These are phyloP conservation scores for Suhomyces bolitotheri DNA, from an alignment of 1,139 yeast genomes.

Conservation along the genomic window DNA sequence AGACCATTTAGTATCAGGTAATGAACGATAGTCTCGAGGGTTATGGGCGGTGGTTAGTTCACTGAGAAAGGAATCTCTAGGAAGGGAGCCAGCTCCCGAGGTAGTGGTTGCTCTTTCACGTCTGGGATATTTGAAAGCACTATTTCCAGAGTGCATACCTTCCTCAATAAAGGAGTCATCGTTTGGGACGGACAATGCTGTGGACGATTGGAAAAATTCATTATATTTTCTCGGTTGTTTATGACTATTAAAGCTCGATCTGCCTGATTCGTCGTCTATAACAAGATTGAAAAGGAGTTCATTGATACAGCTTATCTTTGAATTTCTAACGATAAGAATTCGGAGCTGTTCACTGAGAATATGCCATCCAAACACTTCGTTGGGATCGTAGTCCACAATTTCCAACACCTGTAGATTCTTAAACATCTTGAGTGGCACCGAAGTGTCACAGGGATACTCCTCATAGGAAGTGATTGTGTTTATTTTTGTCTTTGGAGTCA, in stretches of 20 bases:
- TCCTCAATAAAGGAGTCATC: constrained; percentile 11
- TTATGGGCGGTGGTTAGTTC: constrained; percentile 12
- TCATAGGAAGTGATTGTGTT: constrained; percentile 60
- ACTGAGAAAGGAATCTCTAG: constrained; percentile 21
- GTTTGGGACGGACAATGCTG: constrained; percentile 7
- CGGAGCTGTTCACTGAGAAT: constrained; percentile 54
- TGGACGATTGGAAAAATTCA: constrained; percentile 14
- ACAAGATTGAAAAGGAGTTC: constrained; percentile 54
- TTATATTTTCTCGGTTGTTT: constrained; percentile 21
- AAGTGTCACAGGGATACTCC: constrained; percentile 71
- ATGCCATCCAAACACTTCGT: constrained; percentile 69
- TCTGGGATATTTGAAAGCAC: constrained; percentile 26
- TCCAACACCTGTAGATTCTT: constrained; percentile 64
- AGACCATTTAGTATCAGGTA: constrained; percentile 52
- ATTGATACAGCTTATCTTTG: constrained; percentile 50
- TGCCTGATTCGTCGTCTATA: constrained; percentile 53
- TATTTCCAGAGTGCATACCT: constrained; percentile 16
- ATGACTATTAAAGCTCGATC: constrained; percentile 39
- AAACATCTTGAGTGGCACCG: constrained; percentile 61
- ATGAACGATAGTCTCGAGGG: constrained; percentile 21
- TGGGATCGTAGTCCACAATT: constrained; percentile 59
- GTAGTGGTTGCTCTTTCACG: constrained; percentile 32
- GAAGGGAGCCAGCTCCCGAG: constrained; percentile 30
- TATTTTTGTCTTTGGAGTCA: constrained; percentile 60
- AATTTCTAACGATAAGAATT: constrained; percentile 53